Conservation (phyloP, 768 basidiomycete species). For the Tricholoma furcatifolium region DNA sequence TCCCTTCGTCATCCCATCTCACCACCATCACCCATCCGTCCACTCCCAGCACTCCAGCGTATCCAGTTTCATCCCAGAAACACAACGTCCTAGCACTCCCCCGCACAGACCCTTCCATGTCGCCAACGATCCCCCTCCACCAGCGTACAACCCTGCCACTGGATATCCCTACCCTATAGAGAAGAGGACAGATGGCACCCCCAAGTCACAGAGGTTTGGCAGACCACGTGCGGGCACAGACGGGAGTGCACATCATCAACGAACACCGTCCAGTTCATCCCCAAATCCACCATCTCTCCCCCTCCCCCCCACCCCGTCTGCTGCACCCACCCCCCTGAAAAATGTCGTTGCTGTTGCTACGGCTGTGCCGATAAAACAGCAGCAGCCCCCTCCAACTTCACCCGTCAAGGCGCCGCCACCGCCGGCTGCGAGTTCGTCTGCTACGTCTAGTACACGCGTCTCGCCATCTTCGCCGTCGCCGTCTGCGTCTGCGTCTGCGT, state of each 20-base stretch:
- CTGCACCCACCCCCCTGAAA: too few species aligned
- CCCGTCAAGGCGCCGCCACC: not conserved
- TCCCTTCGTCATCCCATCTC: constrained; percentile 5
- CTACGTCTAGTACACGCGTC: too few species aligned
- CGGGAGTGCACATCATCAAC: too few species aligned
- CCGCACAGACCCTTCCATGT: constrained; percentile 42
- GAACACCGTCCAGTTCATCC: too few species aligned
- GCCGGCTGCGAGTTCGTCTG: not conserved
- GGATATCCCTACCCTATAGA: constrained; percentile 14
- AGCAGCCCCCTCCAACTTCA: not conserved
- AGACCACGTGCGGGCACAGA: too few species aligned
- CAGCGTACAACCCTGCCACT: constrained; percentile 35
- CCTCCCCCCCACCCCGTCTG: too few species aligned
- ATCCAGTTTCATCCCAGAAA: constrained; percentile 10
- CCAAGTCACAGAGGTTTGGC: too few species aligned
- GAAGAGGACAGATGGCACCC: not conserved
- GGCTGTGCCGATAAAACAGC: too few species aligned
- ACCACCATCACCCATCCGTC: constrained; percentile 16
- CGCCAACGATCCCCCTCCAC: constrained; percentile 46
- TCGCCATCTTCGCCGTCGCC: not conserved
- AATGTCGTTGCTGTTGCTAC: too few species aligned
- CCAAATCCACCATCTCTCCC: too few species aligned
- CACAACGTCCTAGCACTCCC: constrained; percentile 8
- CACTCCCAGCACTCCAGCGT: constrained; percentile 18
- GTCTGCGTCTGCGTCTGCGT: not conserved